These are phyloP conservation scores for Biancaea sappan DNA, from an alignment of 306 rosid species.

Conservation along the genomic window DNA sequence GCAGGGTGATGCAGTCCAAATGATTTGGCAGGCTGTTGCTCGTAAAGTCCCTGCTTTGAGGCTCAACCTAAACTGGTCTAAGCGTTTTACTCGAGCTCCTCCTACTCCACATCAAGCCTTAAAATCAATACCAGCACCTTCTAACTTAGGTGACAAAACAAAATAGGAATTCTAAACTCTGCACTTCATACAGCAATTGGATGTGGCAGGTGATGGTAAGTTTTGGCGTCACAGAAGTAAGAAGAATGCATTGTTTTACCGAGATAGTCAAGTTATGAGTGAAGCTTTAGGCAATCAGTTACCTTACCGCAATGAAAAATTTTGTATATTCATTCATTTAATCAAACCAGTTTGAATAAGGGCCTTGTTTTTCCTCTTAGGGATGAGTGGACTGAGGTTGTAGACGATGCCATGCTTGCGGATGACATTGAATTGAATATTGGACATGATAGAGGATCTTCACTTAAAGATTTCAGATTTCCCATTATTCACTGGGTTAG, in stretches of 20 bases:
- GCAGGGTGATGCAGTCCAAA: slow-evolving; percentile 76
- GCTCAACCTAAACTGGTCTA: slow-evolving; percentile 57
- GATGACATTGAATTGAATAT: not conserved
- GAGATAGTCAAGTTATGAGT: not conserved
- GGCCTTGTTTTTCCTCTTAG: too few relatives aligned
- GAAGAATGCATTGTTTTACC: not conserved
- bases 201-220: not conserved
- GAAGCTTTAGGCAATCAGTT: slow-evolving; percentile 13
- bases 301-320: slow-evolving; percentile 9
- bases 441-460: not conserved
- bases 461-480: not conserved
- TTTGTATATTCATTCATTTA: slow-evolving; percentile 1
- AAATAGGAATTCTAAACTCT: too few relatives aligned
- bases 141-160: slow-evolving; percentile 54
- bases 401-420: not conserved
- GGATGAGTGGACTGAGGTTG: too few relatives aligned
- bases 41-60: slow-evolving; percentile 65
- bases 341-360: not conserved
- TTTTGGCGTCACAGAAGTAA: slow-evolving; percentile 36
- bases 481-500: too few relatives aligned
- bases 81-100: slow-evolving; percentile 49
- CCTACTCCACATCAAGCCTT: slow-evolving; percentile 8
- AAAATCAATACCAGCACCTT: slow-evolving; percentile 43
- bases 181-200: not conserved
- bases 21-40: slow-evolving; percentile 86